Percentiles rank a stretch among this genome's conserved stretches.
Evolutionary conservation across 2,329 filamentous ascomycete genomes (phyloP).

Genomic region (Colletotrichum sansevieriae): DNA sequence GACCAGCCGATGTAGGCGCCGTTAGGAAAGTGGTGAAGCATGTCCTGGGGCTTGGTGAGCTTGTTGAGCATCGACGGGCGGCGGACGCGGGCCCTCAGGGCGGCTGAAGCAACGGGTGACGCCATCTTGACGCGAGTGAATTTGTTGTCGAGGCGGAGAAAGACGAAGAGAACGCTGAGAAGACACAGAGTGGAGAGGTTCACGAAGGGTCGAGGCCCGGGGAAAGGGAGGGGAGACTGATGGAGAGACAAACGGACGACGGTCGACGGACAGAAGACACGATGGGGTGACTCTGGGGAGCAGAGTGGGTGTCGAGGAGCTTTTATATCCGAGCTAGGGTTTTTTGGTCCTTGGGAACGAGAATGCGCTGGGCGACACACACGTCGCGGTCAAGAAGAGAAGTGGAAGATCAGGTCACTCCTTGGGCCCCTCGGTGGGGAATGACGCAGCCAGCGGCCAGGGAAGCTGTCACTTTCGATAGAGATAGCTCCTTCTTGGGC

Average conservation of each 20-base stretch:
- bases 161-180: not conserved
- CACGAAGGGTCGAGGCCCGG: slow-evolving; percentile 20
- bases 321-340: slow-evolving; percentile 17
- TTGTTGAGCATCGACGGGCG: slow-evolving; percentile 85
- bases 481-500: slow-evolving; percentile 7
- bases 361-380: no score
- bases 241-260: slow-evolving; percentile 6
- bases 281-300: slow-evolving; percentile 14
- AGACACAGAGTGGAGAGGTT: slow-evolving; percentile 10
- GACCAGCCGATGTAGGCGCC: slow-evolving; percentile 91
- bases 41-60: slow-evolving; percentile 82
- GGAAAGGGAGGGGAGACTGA: slow-evolving; percentile 18
- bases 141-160: not conserved
- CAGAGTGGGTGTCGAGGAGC: slow-evolving; percentile 18
- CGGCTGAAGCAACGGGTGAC: slow-evolving; percentile 73
- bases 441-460: slow-evolving; percentile 33
- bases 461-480: slow-evolving; percentile 19
- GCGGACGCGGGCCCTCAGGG: slow-evolving; percentile 80
- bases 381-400: not conserved
- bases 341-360: not conserved
- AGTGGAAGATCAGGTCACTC: slow-evolving; percentile 40
- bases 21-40: slow-evolving; percentile 85
- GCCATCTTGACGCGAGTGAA: slow-evolving; percentile 55
- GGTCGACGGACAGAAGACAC: not conserved
- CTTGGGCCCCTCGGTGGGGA: slow-evolving; percentile 40